phyloP scores from a whole-genome alignment of 176 grass and related monocot species.

The Musa troglodytarum region DNA sequence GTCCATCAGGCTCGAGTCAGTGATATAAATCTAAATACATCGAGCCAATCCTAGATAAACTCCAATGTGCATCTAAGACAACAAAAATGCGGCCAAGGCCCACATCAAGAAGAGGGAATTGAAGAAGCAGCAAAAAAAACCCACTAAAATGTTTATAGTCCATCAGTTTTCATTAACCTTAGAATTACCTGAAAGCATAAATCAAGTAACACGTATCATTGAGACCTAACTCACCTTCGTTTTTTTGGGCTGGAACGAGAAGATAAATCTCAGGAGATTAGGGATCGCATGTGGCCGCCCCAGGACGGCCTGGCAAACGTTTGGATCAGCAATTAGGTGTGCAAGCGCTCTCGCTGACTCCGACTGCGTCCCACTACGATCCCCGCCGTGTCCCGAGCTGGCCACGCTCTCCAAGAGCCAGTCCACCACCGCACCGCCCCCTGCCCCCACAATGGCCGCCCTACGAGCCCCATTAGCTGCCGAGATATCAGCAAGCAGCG shows the following conservation, averaged over 20 bases:
- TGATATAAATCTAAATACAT: no score
- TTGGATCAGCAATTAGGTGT: constrained; percentile 53
- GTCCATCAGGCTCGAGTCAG: no score
- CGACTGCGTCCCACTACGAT: constrained; percentile 51
- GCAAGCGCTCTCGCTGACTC: constrained; percentile 85
- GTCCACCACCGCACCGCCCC: constrained; percentile 68
- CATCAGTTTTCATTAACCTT: neutral
- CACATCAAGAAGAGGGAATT: neutral
- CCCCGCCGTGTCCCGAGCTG: constrained; percentile 19
- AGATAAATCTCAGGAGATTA: constrained; percentile 79
- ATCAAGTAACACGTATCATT: neutral
- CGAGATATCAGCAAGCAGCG: constrained; percentile 76
- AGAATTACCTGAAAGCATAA: neutral
- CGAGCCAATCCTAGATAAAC: no score
- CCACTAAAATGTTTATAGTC: neutral
- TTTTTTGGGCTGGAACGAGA: constrained; percentile 78
- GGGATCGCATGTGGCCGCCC: constrained; percentile 58
- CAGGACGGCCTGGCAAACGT: constrained; percentile 53
- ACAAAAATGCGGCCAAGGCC: neutral
- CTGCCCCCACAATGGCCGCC: constrained; percentile 63
- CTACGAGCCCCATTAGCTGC: constrained; percentile 60
- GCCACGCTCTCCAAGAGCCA: constrained; percentile 79
- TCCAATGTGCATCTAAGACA: no score
- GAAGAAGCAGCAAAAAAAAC: neutral
- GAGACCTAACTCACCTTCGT: constrained; percentile 40